These are phyloP conservation scores for Gyrodon lividus DNA, from an alignment of 768 basidiomycete genomes.

Conservation along the genomic window DNA sequence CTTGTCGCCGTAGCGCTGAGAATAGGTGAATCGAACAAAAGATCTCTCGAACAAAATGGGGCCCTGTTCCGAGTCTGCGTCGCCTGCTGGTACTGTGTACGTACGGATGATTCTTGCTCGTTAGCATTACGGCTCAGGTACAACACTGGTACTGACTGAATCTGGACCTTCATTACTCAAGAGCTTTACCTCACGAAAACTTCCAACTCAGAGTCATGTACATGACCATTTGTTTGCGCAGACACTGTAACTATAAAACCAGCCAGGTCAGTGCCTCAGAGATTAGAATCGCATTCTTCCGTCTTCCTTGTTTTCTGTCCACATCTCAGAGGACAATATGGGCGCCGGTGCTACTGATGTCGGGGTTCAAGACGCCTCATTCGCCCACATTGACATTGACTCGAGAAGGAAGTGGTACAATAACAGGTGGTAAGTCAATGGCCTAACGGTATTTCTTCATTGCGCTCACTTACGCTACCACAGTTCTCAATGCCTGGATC, in stretches of 20 bases:
- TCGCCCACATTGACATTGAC: constrained; percentile 58
- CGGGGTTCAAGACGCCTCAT: constrained; percentile 33
- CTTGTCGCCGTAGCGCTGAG: too few relatives aligned
- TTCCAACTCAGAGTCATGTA: background rate
- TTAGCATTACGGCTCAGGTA: too few relatives aligned
- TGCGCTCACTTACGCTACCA: background rate
- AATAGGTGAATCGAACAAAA: too few relatives aligned
- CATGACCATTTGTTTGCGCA: too few relatives aligned
- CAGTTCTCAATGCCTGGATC: constrained; percentile 71
- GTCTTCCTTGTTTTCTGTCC: constrained; percentile 11
- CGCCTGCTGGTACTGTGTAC: too few relatives aligned
- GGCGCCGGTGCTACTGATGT: constrained; percentile 48
- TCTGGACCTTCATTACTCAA: too few relatives aligned
- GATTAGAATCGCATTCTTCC: constrained; percentile 34
- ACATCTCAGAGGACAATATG: constrained; percentile 39
- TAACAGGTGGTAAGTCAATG: constrained; percentile 56
- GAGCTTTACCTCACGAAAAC: constrained; percentile 28
- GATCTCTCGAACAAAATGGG: too few relatives aligned
- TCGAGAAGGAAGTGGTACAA: constrained; percentile 74
- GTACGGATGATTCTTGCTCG: too few relatives aligned
- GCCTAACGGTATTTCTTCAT: background rate
- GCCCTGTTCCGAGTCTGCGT: too few relatives aligned
- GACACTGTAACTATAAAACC: constrained; percentile 10
- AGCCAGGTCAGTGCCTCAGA: background rate
- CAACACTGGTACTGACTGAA: too few relatives aligned